Evolutionary conservation across 2,329 filamentous ascomycete species (phyloP), one percentile per base, ranked within the genome.

Genomic region (Fusarium devonianum): DNA sequence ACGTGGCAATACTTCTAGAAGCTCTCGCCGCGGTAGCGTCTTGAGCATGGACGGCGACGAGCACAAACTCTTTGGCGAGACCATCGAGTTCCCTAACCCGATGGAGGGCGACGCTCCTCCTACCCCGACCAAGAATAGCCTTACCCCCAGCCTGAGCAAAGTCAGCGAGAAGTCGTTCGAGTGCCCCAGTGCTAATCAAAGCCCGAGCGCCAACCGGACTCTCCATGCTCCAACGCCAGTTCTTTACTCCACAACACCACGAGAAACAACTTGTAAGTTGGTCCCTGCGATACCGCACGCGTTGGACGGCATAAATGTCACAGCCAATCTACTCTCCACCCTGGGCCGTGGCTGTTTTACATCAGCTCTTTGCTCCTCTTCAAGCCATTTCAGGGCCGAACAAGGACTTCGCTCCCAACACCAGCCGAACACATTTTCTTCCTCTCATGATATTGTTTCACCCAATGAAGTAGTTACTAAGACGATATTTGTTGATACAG

Each of bases 41-140:
- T 77, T 92, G 12, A 95, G 90, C 67, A 76, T 92, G 33, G 89
- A 96, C 64, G 88, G 86, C 16, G 90, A 92, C 29, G 90, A 96
- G 38, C 75, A 81, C 48, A 80, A 82, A 58, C 62, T 75, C 23
- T 73, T 73, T 51, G 67, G 60, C 16, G 70, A 73, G 11, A 58
- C 30, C 9, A 49, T 55, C 13, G 66, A 71, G 32, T 42, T 68
- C 23, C 54, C 59, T 11, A 62, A 40, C 22, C 49, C 61, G 7
- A 44, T 68, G 41, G 68, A 73, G 21, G 79, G 75, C 28, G 92
- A 96, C 38, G 78, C 93, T 48, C 92, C 93, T n/a, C 92, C 93
- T 1, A 99, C 94, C 2, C 94, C 94, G 1, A 97, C 94, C 0
- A 97, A 96, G 71, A 84, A 84, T 59, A 75, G 68, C 50, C 73